Base-by-base conservation (phyloP, 371 early-diverging fungal genomes). In the Coemansia sp. region DNA sequence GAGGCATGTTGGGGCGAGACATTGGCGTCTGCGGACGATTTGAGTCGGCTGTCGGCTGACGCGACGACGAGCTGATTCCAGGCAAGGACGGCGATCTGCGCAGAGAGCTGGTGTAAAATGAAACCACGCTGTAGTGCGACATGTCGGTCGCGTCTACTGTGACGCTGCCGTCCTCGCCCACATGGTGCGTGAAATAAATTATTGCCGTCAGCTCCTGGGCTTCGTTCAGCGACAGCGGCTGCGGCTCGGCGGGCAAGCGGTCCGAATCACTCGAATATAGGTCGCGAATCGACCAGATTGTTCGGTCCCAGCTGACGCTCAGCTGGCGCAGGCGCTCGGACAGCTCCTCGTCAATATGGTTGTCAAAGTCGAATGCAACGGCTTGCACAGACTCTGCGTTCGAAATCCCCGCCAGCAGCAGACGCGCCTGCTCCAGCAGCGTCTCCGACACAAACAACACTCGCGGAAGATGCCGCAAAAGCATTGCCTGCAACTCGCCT, bases 61-160 rank as follows among this genome's bases (percentile, higher is more conserved):
- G 9, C 7, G 39, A 16, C 40, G 42, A 13, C 13, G 55, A 36
- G 2, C 38, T 20, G 5, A 41, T 55, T 14, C 40, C 38, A 13
- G 65, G 65, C 38, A 65, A 55, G 6, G 65, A 65, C 10, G 55
- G 60, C 1, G 65, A 65, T 35, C 65, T 53, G 13, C 65, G 65
- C 5, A 65, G 51, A 42, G 68, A 36, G 36, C 40, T 45, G 43
- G 50, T 54, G 50, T 59, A 68, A 7, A 26, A 8, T 20, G 38
- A 43, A 30, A 65, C 62, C 10, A 62, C 32, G 4, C 39, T 36
- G 53, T 34, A 41, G 10, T 65, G 65, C 34, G 59, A 59, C 40
- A 59, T 30, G 43, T 20, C 13, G 42, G 11, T 57, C 6, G 45
- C 14, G 13, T 3, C 32, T 30, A 36, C 45, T 4, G 36, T 14